Conservation (phyloP, 257 asterid species). For the Leonotis leonurus region DNA sequence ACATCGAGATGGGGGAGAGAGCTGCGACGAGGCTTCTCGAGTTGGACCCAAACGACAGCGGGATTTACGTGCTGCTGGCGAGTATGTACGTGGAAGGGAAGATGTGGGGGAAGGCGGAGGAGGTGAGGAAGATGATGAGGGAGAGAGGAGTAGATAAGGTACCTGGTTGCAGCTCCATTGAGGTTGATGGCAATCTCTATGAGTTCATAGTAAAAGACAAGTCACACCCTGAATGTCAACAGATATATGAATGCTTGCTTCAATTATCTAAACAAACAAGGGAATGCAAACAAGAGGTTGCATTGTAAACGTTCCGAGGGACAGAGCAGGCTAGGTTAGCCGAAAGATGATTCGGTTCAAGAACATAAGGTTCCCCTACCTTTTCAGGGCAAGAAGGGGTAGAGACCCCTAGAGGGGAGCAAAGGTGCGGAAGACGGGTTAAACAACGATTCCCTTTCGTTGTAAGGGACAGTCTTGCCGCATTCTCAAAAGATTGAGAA, state of each 20-base stretch:
- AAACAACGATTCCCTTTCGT: too few relatives aligned
- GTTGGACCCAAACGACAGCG: constrained; percentile 70
- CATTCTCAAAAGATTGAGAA: too few relatives aligned
- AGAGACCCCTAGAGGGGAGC: too few relatives aligned
- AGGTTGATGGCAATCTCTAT: constrained; percentile 46
- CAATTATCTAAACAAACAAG: constrained; percentile 46
- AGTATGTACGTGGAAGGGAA: constrained; percentile 67
- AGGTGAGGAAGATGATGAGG: constrained; percentile 68
- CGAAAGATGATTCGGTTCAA: too few relatives aligned
- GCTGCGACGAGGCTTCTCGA: constrained; percentile 64
- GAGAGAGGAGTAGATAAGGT: constrained; percentile 68
- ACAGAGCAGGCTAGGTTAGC: too few relatives aligned
- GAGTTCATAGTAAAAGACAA: constrained; percentile 66
- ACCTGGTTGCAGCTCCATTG: constrained; percentile 89
- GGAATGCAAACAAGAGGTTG: background rate
- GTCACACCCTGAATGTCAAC: constrained; percentile 37
- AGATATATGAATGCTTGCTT: constrained; percentile 46
- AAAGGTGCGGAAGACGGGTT: too few relatives aligned
- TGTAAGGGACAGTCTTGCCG: too few relatives aligned
- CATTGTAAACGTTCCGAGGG: too few relatives aligned
- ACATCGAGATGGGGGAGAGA: constrained; percentile 65
- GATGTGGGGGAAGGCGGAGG: constrained; percentile 49
- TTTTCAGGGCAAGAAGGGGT: too few relatives aligned
- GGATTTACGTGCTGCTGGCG: constrained; percentile 62
- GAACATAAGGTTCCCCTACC: too few relatives aligned